Conservation (phyloP, 1,139 yeast species). For the Kluyveromyces marxianus region DNA sequence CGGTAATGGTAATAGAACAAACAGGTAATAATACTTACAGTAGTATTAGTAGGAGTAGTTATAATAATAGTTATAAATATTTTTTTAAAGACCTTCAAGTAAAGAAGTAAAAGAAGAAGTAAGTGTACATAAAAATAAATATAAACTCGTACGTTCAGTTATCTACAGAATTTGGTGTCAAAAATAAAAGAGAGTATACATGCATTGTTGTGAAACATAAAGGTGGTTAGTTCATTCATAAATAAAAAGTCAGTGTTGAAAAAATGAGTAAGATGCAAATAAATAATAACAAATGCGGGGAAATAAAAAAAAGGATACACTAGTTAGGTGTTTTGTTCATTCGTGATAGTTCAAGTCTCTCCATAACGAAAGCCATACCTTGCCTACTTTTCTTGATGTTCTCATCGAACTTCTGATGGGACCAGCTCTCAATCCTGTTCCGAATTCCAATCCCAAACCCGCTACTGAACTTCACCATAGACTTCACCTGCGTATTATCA, state of each 20-base stretch:
- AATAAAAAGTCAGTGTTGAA: too few relatives aligned
- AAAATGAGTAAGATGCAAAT: neutral
- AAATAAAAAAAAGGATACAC: neutral
- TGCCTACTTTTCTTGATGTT: constrained; percentile 60
- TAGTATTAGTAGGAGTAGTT: too few relatives aligned
- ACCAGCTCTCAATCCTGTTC: constrained; percentile 77
- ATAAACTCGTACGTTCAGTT: too few relatives aligned
- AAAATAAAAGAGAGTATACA: too few relatives aligned
- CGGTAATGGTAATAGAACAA: neutral
- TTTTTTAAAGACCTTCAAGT: too few relatives aligned
- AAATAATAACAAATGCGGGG: neutral
- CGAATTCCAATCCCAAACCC: constrained; percentile 53
- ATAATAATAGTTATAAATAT: too few relatives aligned
- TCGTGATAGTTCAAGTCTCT: constrained; percentile 31
- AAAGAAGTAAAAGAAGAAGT: too few relatives aligned
- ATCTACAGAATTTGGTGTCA: too few relatives aligned
- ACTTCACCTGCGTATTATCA: constrained; percentile 20
- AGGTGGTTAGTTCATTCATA: too few relatives aligned
- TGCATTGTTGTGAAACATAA: too few relatives aligned
- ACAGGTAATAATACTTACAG: neutral
- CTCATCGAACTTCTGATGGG: constrained; percentile 59
- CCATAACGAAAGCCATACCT: constrained; percentile 78
- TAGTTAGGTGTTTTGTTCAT: neutral
- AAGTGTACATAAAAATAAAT: too few relatives aligned
- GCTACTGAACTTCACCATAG: constrained; percentile 64